Conservation (phyloP, 768 basidiomycete species). For the Leucosporidium yakuticum region DNA sequence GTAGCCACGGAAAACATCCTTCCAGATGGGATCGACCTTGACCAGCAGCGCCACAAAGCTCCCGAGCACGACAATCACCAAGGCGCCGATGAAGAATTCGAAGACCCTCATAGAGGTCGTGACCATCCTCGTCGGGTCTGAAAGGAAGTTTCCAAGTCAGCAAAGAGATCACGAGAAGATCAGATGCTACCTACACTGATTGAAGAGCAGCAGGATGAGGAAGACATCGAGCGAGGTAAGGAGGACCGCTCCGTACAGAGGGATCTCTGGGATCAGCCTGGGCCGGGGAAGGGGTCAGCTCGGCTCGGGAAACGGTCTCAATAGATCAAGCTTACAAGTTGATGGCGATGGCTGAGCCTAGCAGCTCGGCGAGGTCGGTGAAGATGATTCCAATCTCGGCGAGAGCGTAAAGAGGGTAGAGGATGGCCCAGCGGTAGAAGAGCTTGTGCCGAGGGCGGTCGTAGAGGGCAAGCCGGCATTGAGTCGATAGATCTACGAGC, state of each 20-base stretch:
- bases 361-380: slow-evolving; percentile 52
- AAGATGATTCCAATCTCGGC: slow-evolving; percentile 40
- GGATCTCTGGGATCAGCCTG: slow-evolving; percentile 58
- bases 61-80: slow-evolving; percentile 60
- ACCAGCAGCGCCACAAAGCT: slow-evolving; percentile 73
- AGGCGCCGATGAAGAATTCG: slow-evolving; percentile 36
- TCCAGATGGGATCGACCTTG: slow-evolving; percentile 66
- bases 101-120: slow-evolving; percentile 34
- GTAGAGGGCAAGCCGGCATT: slow-evolving; percentile 61
- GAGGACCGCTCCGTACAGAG: slow-evolving; percentile 65
- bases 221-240: slow-evolving; percentile 65
- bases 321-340: slow-evolving; percentile 48
- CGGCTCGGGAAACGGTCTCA: not conserved
- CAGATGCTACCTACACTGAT: slow-evolving; percentile 19
- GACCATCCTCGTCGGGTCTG: slow-evolving; percentile 33
- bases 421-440: slow-evolving; percentile 55
- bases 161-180: too few species aligned
- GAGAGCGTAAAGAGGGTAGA: slow-evolving; percentile 52
- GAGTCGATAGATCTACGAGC: slow-evolving; percentile 54
- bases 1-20: slow-evolving; percentile 61
- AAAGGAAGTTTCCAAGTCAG: not conserved
- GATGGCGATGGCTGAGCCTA: slow-evolving; percentile 74
- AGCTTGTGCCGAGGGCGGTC: slow-evolving; percentile 58
- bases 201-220: slow-evolving; percentile 52
- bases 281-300: not conserved